These are phyloP conservation scores for Limtongia smithiae DNA, from an alignment of 805 yeast species.

Conservation along the genomic window DNA sequence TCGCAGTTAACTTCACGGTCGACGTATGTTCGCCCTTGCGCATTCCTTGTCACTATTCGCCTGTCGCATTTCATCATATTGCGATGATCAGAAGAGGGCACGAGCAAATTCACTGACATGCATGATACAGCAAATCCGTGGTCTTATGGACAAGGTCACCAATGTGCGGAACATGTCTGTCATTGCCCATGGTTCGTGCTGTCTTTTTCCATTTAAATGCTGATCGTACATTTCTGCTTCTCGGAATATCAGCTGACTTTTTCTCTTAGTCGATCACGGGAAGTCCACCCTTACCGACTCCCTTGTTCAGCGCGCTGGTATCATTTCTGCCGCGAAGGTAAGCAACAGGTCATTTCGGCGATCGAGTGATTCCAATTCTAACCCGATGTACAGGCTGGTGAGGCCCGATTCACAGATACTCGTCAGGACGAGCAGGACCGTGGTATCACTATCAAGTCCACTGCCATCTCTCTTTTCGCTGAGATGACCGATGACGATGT, in stretches of 20 bases:
- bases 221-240: neutral
- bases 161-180: slow-evolving; percentile 99
- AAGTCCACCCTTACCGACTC: slow-evolving; percentile 99
- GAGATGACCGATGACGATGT: slow-evolving; percentile 81
- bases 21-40: slow-evolving; percentile 21
- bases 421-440: slow-evolving; percentile 99
- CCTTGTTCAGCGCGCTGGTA: slow-evolving; percentile 98
- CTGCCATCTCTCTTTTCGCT: slow-evolving; percentile 95
- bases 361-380: neutral
- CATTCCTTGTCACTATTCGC: neutral
- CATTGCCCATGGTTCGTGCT: slow-evolving; percentile 98
- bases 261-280: slow-evolving; percentile 91
- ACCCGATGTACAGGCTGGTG: slow-evolving; percentile 67
- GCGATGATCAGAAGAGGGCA: no score
- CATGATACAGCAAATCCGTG: slow-evolving; percentile 80
- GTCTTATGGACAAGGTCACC: slow-evolving; percentile 98
- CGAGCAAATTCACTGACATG: no score
- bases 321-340: slow-evolving; percentile 93
- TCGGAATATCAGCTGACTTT: neutral
- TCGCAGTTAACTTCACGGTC: slow-evolving; percentile 29
- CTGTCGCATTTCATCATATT: no score
- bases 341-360: neutral
- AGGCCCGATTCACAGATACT: slow-evolving; percentile 99
- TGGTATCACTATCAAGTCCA: slow-evolving; percentile 99
- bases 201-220: neutral